A percentile compares a stretch with the other conserved stretches of the same genome.
Conservation (phyloP, 805 yeast genomes). For the Candida argentea region DNA sequence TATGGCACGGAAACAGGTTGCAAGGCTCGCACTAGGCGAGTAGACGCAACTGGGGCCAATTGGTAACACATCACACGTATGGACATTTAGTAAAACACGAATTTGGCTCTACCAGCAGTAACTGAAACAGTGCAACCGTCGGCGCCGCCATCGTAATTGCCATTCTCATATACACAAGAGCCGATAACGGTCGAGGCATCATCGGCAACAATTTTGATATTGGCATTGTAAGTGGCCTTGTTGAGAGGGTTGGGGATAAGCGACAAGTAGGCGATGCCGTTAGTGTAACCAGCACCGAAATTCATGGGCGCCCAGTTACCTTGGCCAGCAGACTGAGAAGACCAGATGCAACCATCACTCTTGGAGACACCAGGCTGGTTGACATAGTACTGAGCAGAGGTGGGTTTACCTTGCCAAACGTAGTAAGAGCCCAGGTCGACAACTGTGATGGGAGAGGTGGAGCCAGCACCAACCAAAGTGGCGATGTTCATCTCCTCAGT, state of each 20-base stretch:
- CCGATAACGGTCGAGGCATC: slow-evolving; percentile 48
- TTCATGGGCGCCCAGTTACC: slow-evolving; percentile 99
- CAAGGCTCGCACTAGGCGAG: no score
- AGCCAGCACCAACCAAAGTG: slow-evolving; percentile 68
- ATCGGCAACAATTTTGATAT: slow-evolving; percentile 59
- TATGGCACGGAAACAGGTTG: no score
- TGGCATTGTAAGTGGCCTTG: slow-evolving; percentile 45
- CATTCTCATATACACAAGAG: slow-evolving; percentile 70
- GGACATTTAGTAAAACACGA: slow-evolving; percentile 60
- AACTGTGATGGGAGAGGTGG: slow-evolving; percentile 57
- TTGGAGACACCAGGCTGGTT: slow-evolving; percentile 89
- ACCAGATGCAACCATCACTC: slow-evolving; percentile 95
- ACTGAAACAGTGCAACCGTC: slow-evolving; percentile 95
- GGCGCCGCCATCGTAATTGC: slow-evolving; percentile 49
- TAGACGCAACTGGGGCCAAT: no score
- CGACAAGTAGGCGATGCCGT: slow-evolving; percentile 66
- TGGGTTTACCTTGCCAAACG: slow-evolving; percentile 68
- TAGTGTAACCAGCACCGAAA: slow-evolving; percentile 82
- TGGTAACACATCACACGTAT: no score
- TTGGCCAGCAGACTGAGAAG: slow-evolving; percentile 54
- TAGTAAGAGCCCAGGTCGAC: slow-evolving; percentile 73
- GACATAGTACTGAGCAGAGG: slow-evolving; percentile 95
- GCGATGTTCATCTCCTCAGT: slow-evolving; percentile 97
- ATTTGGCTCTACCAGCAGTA: slow-evolving; percentile 71
- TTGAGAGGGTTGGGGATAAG: slow-evolving; percentile 95